Base-by-base conservation (phyloP, 139 green algal genomes). In the Picochlorum costavermella region DNA sequence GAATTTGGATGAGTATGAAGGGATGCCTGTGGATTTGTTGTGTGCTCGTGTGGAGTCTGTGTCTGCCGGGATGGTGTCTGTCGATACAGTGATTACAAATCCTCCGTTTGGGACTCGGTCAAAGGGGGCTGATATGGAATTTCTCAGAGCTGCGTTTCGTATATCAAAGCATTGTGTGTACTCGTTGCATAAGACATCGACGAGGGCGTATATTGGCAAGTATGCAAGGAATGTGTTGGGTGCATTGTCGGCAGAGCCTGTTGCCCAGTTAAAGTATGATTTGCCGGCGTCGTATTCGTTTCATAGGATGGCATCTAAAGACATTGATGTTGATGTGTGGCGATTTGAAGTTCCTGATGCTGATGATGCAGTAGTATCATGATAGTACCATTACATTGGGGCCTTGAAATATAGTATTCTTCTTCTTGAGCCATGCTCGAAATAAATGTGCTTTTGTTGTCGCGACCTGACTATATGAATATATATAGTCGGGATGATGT, bases 21-120 rank as follows among this genome's bases (percentile, higher is more conserved):
- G 81, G 26, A 4, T 61, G 56, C 78, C 88, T 78, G 76, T 92
- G 0, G 82, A 90, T 56, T 76, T 92, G 31, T 9, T 92, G 11
- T 70, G 63, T 16, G 80, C 65, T 3, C 69, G 83, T 60, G 76
- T 89, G 11, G n/a, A 53, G 14, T 23, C 13, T 50, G 45, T 17
- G 16, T 50, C n/a, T 53, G 46, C 61, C 50, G 60, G 87, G 50
- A 56, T 60, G 25, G 61, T 88, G 40, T 55, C 51, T 23, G 83
- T 82, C 30, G 86, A 96, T 70, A 88, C 77, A 0, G 92, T 98
- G 1, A 73, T 98, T 37, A 97, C 87, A 78, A 98, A 97, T 75
- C 90, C 92, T 6, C 92, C 92, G 2, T 98, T 98, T 81, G 92
- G 92, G 8, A 96, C 92, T 8, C 70, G 82, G 4, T 53, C 50